Percentiles rank a stretch among this genome's conserved stretches.
phyloP scores from a whole-genome alignment of 2,329 filamentous ascomycete genomes.

The Aspergillus awamori region DNA sequence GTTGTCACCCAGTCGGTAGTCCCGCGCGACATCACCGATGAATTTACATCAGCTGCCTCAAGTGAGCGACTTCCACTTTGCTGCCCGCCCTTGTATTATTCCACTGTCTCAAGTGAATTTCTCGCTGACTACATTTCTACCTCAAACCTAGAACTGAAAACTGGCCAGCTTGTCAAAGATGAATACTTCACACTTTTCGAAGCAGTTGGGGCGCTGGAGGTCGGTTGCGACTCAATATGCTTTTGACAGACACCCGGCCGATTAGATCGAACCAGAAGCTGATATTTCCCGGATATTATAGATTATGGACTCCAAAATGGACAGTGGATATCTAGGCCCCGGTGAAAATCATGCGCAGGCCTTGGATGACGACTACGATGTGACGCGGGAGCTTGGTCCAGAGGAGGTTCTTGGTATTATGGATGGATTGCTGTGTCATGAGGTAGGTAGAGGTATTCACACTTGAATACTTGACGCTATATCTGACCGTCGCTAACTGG shows the following conservation, averaged over 20 bases:
- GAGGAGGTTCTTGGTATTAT: conserved; percentile 89
- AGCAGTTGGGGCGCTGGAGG: conserved; percentile 75
- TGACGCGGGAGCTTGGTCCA: conserved; percentile 67
- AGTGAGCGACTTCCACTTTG: conserved; percentile 39
- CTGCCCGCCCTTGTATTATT: not conserved
- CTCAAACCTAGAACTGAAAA: conserved; percentile 62
- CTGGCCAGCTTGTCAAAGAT: conserved; percentile 91
- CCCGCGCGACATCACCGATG: conserved; percentile 58
- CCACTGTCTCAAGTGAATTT: not conserved
- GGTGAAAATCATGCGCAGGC: conserved; percentile 62
- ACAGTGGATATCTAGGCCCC: conserved; percentile 80
- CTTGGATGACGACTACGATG: conserved; percentile 82
- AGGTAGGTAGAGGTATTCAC: conserved; percentile 57
- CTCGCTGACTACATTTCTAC: conserved; percentile 11
- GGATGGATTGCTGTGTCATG: conserved; percentile 86
- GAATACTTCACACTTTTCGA: conserved; percentile 92
- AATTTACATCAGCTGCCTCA: conserved; percentile 56
- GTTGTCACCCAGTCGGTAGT: conserved; percentile 41
- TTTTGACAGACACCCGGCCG: not conserved
- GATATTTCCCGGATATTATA: conserved; percentile 43
- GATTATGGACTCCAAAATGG: conserved; percentile 99
- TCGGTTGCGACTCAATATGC: conserved; percentile 30
- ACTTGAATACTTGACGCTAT: not conserved
- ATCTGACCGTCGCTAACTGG: conserved; percentile 14
- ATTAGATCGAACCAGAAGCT: conserved; percentile 12